These are phyloP conservation scores for Suillus spraguei DNA, from an alignment of 768 basidiomycete species.

Conservation along the genomic window DNA sequence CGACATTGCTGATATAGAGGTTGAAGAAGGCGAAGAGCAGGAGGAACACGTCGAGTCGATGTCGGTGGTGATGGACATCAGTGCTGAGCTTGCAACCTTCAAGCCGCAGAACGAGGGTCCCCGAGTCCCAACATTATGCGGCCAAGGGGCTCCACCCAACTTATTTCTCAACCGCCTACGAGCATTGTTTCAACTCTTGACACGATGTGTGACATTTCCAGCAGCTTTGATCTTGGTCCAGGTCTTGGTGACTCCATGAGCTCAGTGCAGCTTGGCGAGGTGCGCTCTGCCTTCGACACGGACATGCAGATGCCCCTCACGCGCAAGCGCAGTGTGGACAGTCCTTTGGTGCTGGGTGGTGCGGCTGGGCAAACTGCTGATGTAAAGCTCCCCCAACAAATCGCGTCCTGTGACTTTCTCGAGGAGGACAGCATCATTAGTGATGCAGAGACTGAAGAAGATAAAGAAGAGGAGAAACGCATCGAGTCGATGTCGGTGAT, in stretches of 20 bases:
- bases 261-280: constrained; percentile 64
- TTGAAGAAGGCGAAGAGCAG: constrained; percentile 18
- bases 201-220: constrained; percentile 27
- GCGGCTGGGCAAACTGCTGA: background rate
- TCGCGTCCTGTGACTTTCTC: background rate
- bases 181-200: constrained; percentile 23
- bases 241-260: constrained; percentile 43
- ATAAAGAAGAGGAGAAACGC: constrained; percentile 36
- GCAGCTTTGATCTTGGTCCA: constrained; percentile 24
- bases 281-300: constrained; percentile 72
- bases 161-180: constrained; percentile 12
- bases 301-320: constrained; percentile 52
- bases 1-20: constrained; percentile 16
- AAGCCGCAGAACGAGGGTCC: constrained; percentile 38
- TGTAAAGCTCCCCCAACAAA: background rate
- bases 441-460: constrained; percentile 20
- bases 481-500: constrained; percentile 39
- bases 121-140: constrained; percentile 19
- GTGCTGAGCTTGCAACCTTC: constrained; percentile 54
- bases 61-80: constrained; percentile 39
- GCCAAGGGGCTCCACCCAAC: constrained; percentile 22
- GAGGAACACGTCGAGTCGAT: constrained; percentile 35
- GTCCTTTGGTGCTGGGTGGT: constrained; percentile 32
- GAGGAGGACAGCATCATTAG: constrained; percentile 14
- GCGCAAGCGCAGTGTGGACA: constrained; percentile 46